These are phyloP conservation scores for Hordeum marinum DNA, from an alignment of 176 grass and related monocot genomes.

Conservation along the genomic window DNA sequence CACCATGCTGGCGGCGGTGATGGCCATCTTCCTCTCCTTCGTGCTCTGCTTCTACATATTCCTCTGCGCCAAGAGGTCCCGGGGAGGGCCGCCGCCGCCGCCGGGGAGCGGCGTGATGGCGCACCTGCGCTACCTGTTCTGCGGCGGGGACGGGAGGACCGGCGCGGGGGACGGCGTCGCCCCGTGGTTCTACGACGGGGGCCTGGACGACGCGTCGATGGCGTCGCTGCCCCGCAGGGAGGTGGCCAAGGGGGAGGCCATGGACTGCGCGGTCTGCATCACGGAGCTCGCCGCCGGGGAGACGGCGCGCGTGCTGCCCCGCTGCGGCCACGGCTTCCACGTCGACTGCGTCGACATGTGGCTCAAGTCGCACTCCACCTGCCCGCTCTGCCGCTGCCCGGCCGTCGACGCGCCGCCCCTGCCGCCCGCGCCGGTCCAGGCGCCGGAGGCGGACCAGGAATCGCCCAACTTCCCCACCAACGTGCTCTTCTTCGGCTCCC, in stretches of 20 bases:
- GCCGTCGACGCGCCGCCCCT: conserved; percentile 44
- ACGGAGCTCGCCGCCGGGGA: conserved; percentile 60
- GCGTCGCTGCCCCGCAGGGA: conserved; percentile 36
- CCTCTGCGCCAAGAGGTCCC: conserved; percentile 51
- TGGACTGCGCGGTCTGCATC: conserved; percentile 81
- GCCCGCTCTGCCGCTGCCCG: conserved; percentile 80
- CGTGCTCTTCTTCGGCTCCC: conserved; percentile 75
- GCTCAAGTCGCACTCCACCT: conserved; percentile 71
- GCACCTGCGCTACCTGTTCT: conserved; percentile 14
- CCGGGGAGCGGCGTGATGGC: background rate
- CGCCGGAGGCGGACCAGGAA: conserved; percentile 45
- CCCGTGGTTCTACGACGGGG: conserved; percentile 39
- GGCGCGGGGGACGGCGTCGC: background rate
- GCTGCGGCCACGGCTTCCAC: conserved; percentile 75
- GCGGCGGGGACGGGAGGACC: background rate
- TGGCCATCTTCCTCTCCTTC: conserved; percentile 50
- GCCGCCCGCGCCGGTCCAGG: conserved; percentile 9
- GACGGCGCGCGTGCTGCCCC: conserved; percentile 61
- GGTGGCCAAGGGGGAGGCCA: conserved; percentile 27
- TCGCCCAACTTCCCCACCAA: conserved; percentile 68
- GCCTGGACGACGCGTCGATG: conserved; percentile 57
- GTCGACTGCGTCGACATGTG: conserved; percentile 85
- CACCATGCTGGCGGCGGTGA: conserved; percentile 45
- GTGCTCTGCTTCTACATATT: conserved; percentile 66
- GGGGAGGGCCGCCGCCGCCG: background rate